These are phyloP conservation scores for Fusarium goolgardi DNA, from an alignment of 2,329 filamentous ascomycete genomes.

Conservation along the genomic window DNA sequence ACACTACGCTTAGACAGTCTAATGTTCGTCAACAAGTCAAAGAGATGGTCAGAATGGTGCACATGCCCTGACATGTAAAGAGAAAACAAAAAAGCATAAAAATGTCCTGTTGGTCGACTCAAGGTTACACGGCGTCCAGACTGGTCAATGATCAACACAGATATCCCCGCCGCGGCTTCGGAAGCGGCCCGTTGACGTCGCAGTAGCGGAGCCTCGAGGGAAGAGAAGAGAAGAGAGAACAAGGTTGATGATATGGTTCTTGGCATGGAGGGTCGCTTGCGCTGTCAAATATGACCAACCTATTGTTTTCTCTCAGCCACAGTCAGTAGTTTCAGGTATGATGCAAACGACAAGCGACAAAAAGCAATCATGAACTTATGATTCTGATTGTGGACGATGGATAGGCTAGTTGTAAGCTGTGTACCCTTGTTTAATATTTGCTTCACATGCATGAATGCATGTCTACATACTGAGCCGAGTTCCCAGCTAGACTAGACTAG, in stretches of 20 bases:
- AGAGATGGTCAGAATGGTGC: background rate
- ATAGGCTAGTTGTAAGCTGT: background rate
- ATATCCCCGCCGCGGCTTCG: background rate
- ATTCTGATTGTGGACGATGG: background rate
- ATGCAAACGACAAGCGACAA: background rate
- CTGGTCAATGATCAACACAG: constrained; percentile 2
- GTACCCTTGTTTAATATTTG: background rate
- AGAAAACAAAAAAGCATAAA: background rate
- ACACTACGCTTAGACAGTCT: too few relatives aligned
- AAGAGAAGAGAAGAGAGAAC: background rate
- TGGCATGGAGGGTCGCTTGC: background rate
- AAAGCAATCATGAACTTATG: constrained; percentile 1
- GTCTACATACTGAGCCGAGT: background rate
- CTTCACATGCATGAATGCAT: background rate
- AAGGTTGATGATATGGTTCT: background rate
- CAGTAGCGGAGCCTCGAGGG: background rate
- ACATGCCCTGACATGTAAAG: background rate
- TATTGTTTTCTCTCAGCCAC: background rate
- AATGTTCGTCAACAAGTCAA: background rate
- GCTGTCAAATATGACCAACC: background rate
- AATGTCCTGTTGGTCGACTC: background rate
- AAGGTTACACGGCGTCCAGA: constrained; percentile 6
- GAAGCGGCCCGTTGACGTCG: constrained; percentile 2
- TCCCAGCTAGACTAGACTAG: constrained; percentile 11
- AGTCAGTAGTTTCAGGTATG: background rate